These are phyloP conservation scores for Dothiorella sarmentorum DNA, from an alignment of 2,329 filamentous ascomycete genomes.

Conservation along the genomic window DNA sequence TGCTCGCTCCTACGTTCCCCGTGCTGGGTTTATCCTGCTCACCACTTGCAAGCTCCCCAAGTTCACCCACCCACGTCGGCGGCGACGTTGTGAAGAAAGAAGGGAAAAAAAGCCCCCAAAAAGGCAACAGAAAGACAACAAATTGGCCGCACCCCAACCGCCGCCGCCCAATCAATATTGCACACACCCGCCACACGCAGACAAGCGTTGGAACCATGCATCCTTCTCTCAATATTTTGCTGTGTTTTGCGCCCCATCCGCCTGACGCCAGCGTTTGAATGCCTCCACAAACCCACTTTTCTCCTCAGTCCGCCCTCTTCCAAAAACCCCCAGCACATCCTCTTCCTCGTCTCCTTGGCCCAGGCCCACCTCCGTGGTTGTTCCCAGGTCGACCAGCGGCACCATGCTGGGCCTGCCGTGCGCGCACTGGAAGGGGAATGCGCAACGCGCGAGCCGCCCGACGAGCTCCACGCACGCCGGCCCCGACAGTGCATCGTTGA, in stretches of 20 bases:
- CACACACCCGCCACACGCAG: neutral
- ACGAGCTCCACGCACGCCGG: constrained; percentile 60
- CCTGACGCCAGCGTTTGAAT: constrained; percentile 13
- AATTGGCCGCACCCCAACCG: too few species aligned
- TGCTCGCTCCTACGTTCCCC: neutral
- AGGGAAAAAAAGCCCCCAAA: neutral
- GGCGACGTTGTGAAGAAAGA: constrained; percentile 3
- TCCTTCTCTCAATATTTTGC: neutral
- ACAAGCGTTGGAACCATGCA: neutral
- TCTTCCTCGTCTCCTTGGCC: too few species aligned
- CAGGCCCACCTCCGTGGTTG: too few species aligned
- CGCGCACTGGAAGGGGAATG: constrained; percentile 79
- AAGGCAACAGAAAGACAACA: too few species aligned
- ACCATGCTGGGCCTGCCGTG: constrained; percentile 62
- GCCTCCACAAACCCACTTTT: constrained; percentile 16
- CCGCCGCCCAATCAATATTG: neutral
- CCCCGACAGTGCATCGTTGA: constrained; percentile 65
- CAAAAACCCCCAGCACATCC: neutral
- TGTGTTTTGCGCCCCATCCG: neutral
- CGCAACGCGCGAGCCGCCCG: constrained; percentile 55
- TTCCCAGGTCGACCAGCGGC: constrained; percentile 37
- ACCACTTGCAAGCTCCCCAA: neutral
- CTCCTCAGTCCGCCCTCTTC: constrained; percentile 1
- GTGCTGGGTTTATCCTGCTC: constrained; percentile 15
- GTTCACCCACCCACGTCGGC: constrained; percentile 10